phyloP scores from a whole-genome alignment of 352 stramenopile species.

The Globisporangium splendens region DNA sequence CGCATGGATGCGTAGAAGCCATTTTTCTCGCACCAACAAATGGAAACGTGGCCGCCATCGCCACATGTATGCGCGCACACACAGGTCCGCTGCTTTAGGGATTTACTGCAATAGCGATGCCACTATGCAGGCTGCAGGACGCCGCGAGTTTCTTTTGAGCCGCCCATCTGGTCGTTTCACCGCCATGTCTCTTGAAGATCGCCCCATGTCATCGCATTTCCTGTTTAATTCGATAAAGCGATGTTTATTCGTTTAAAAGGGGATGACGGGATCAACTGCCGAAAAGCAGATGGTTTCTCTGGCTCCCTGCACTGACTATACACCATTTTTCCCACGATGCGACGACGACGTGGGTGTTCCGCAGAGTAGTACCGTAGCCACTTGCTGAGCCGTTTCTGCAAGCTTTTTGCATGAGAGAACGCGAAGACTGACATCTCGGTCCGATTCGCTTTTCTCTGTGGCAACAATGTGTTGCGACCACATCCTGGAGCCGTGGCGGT shows the following conservation, averaged over 20 bases:
- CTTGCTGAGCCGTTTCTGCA: no score
- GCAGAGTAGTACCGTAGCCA: no score
- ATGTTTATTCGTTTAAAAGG: neutral
- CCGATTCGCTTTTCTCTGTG: neutral
- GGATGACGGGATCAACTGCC: no score
- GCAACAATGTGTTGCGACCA: slow-evolving; percentile 8
- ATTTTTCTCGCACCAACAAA: slow-evolving; percentile 25
- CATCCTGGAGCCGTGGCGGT: neutral
- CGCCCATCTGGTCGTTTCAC: slow-evolving; percentile 2
- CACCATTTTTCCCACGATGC: neutral
- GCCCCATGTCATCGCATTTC: neutral
- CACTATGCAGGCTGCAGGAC: neutral
- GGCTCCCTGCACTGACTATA: slow-evolving; percentile 14
- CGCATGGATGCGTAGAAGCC: slow-evolving; percentile 1
- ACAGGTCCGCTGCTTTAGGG: neutral
- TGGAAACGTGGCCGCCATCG: slow-evolving; percentile 31
- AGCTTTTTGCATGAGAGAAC: no score
- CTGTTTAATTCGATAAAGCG: no score
- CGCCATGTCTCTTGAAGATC: slow-evolving; percentile 6
- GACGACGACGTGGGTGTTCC: no score
- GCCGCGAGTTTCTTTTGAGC: neutral
- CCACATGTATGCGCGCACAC: neutral
- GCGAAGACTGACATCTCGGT: no score
- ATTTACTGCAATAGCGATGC: neutral
- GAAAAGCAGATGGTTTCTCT: slow-evolving; percentile 2